Conservation (phyloP, 2,329 filamentous ascomycete species). For the Aureobasidium sp. region DNA sequence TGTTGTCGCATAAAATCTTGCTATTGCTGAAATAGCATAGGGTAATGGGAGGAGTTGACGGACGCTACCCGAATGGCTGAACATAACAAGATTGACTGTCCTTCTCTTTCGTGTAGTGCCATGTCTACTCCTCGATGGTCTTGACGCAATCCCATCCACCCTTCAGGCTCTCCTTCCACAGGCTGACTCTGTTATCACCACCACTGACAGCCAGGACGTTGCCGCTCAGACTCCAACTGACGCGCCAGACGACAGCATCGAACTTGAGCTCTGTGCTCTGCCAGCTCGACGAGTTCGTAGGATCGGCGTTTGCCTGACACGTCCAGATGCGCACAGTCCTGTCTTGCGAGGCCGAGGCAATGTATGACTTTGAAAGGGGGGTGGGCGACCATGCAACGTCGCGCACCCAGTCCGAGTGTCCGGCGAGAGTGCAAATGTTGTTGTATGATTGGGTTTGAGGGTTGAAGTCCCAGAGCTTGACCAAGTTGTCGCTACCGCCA, state of each 20-base stretch:
- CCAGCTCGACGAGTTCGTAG: constrained; percentile 58
- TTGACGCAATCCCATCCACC: constrained; percentile 97
- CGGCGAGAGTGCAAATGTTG: constrained; percentile 54
- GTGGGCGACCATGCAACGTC: constrained; percentile 97
- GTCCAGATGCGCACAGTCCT: constrained; percentile 98
- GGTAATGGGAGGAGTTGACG: background rate
- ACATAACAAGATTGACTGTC: background rate
- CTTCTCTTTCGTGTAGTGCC: background rate
- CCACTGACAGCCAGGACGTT: constrained; percentile 92
- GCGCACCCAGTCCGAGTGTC: constrained; percentile 93
- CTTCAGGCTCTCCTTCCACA: constrained; percentile 97
- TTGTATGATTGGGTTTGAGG: constrained; percentile 29
- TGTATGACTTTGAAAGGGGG: constrained; percentile 90
- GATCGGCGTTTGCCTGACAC: constrained; percentile 29
- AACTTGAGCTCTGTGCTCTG: constrained; percentile 77
- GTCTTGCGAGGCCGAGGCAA: constrained; percentile 90
- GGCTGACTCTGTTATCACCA: constrained; percentile 88
- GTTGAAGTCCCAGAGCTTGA: constrained; percentile 90
- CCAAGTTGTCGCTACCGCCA: constrained; percentile 82
- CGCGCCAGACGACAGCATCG: constrained; percentile 84
- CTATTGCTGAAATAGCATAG: background rate
- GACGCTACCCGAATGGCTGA: background rate
- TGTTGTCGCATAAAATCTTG: background rate
- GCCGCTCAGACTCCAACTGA: constrained; percentile 94
- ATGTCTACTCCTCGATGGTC: constrained; percentile 61